These are phyloP conservation scores for Tolypocladium tundrense DNA, from an alignment of 2,329 filamentous ascomycete species.

Conservation along the genomic window DNA sequence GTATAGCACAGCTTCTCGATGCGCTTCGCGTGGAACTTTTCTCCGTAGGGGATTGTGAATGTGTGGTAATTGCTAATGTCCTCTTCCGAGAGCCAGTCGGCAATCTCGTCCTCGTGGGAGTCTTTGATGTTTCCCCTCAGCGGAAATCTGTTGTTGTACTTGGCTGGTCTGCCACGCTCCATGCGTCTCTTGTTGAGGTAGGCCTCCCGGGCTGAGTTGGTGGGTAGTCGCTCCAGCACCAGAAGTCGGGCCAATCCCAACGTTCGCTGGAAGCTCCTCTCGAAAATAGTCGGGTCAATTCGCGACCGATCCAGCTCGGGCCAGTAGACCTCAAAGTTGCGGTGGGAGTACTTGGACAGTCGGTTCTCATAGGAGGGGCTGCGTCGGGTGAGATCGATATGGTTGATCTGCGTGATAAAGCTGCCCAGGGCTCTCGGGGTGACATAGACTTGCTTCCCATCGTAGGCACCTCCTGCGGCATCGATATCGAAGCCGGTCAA, in stretches of 20 bases:
- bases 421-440: slow-evolving; percentile 67
- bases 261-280: slow-evolving; percentile 66
- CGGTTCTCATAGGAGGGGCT: slow-evolving; percentile 84
- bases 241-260: slow-evolving; percentile 69
- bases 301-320: slow-evolving; percentile 61
- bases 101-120: slow-evolving; percentile 65
- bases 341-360: slow-evolving; percentile 73
- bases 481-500: slow-evolving; percentile 85
- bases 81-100: slow-evolving; percentile 70
- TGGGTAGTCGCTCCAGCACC: slow-evolving; percentile 70
- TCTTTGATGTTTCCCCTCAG: slow-evolving; percentile 66
- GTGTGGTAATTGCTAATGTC: slow-evolving; percentile 74
- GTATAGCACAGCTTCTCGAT: slow-evolving; percentile 78
- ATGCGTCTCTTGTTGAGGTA: slow-evolving; percentile 61
- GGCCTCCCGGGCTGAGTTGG: slow-evolving; percentile 52
- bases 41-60: slow-evolving; percentile 61
- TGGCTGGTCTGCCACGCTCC: slow-evolving; percentile 59
- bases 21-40: slow-evolving; percentile 50
- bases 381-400: slow-evolving; percentile 66
- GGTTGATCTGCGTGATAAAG: slow-evolving; percentile 75
- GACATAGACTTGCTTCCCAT: slow-evolving; percentile 70
- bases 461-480: slow-evolving; percentile 70
- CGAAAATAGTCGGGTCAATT: slow-evolving; percentile 79
- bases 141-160: slow-evolving; percentile 30
- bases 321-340: slow-evolving; percentile 81